These are phyloP conservation scores for Colletotrichum sansevieriae DNA, from an alignment of 2,329 filamentous ascomycete species.

Conservation along the genomic window DNA sequence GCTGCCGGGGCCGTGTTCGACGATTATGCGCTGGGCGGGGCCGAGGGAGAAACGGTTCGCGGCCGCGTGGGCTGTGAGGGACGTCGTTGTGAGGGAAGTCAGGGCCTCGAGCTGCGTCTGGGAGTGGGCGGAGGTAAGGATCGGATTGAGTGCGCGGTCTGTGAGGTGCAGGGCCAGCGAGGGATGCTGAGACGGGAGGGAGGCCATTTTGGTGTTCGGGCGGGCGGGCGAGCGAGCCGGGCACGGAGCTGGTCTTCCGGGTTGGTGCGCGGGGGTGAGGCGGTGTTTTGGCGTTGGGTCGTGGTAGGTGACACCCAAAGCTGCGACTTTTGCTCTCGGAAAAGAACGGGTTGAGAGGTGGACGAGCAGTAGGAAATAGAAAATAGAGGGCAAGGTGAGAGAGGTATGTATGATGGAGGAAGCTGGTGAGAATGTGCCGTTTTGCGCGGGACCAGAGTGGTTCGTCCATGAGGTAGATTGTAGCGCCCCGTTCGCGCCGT, in stretches of 20 bases:
- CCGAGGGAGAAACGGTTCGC: constrained; percentile 67
- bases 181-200: constrained; percentile 63
- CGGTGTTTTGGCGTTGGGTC: too few relatives aligned
- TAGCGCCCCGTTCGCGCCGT: constrained; percentile 35
- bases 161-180: constrained; percentile 68
- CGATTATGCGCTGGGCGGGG: constrained; percentile 67
- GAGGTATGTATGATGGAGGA: constrained; percentile 13
- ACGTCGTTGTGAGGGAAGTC: constrained; percentile 64
- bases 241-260: background rate
- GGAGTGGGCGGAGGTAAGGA: constrained; percentile 66
- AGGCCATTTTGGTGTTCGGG: constrained; percentile 51
- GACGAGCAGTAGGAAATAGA: background rate
- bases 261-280: background rate
- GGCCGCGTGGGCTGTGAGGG: constrained; percentile 66
- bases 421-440: constrained; percentile 12
- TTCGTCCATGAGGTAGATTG: constrained; percentile 21
- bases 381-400: background rate
- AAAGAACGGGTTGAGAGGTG: too few relatives aligned
- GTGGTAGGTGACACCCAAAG: background rate
- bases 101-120: constrained; percentile 63
- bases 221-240: background rate
- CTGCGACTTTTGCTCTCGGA: background rate
- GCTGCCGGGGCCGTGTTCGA: constrained; percentile 64
- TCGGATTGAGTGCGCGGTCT: constrained; percentile 68
- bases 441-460: constrained; percentile 25